These are phyloP conservation scores for Escallonia rubra DNA, from an alignment of 129 eudicot genomes.

Conservation along the genomic window DNA sequence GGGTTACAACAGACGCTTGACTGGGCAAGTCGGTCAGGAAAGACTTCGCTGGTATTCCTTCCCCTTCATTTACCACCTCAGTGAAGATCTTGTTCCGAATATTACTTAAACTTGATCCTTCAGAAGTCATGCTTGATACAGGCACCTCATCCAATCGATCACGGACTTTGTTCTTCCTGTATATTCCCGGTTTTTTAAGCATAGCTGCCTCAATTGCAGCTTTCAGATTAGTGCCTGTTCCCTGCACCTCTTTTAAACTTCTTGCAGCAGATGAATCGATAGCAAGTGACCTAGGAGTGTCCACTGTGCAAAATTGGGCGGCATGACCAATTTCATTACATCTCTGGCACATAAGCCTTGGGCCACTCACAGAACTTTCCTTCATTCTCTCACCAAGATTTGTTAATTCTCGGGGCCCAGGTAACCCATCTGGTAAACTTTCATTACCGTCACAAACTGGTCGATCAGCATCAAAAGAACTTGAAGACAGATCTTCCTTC, in stretches of 20 bases:
- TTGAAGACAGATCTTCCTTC: constrained; percentile 40
- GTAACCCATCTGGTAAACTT: constrained; percentile 18
- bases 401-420: constrained; percentile 32
- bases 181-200: constrained; percentile 79
- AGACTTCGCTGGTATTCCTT: constrained; percentile 19
- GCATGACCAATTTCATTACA: constrained; percentile 44
- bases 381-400: constrained; percentile 42
- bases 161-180: constrained; percentile 44
- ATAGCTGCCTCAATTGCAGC: constrained; percentile 90
- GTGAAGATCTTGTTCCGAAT: constrained; percentile 24
- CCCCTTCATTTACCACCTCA: constrained; percentile 35
- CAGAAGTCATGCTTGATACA: constrained; percentile 31
- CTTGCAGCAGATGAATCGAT: constrained; percentile 30
- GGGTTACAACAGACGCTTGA: constrained; percentile 26
- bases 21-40: constrained; percentile 20
- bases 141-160: constrained; percentile 53
- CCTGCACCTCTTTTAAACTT: constrained; percentile 34
- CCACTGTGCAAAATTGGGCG: constrained; percentile 29
- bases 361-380: constrained; percentile 41
- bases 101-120: constrained; percentile 26
- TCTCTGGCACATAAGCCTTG: constrained; percentile 30
- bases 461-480: constrained; percentile 28
- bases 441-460: constrained; percentile 21
- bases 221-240: constrained; percentile 59
- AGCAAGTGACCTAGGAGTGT: constrained; percentile 19